Percentiles rank a stretch among this genome's conserved stretches.
Evolutionary conservation across 2,329 filamentous ascomycete species (phyloP).

Genomic region (Cryphonectria carpinicola): DNA sequence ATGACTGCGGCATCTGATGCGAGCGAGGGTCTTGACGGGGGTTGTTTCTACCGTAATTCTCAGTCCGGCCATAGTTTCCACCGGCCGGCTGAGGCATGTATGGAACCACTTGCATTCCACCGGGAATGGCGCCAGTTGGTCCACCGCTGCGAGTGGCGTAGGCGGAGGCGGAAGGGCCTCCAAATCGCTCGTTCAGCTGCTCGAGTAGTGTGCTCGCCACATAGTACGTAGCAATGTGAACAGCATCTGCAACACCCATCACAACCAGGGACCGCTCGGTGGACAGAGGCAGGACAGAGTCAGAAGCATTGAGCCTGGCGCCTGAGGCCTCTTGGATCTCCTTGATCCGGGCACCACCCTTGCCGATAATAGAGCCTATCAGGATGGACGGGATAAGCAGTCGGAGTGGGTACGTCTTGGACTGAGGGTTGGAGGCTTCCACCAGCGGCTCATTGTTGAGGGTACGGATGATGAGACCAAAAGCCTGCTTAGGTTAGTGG

Average conservation of each 20-base stretch:
- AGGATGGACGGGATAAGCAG: constrained; percentile 95
- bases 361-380: constrained; percentile 98
- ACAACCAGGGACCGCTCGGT: constrained; percentile 98
- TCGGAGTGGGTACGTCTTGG: constrained; percentile 95
- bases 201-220: constrained; percentile 97
- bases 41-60: constrained; percentile 78
- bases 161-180: constrained; percentile 93
- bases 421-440: constrained; percentile 85
- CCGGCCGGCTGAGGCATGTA: constrained; percentile 93
- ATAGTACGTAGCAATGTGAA: constrained; percentile 99
- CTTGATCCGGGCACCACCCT: constrained; percentile 91
- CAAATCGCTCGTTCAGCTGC: constrained; percentile 95
- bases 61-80: constrained; percentile 88
- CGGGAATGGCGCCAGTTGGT: constrained; percentile 89
- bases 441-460: constrained; percentile 95
- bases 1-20: constrained; percentile 66
- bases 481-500: constrained; percentile 64
- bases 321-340: constrained; percentile 99
- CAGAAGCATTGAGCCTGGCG: constrained; percentile 93
- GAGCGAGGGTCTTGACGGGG: constrained; percentile 73
- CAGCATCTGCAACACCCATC: constrained; percentile 95
- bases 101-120: constrained; percentile 98
- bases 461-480: constrained; percentile 96
- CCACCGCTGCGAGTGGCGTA: constrained; percentile 95
- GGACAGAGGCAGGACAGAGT: constrained; percentile 90